phyloP scores from a whole-genome alignment of 2,329 filamentous ascomycete genomes.

The Fusarium coffeatum region DNA sequence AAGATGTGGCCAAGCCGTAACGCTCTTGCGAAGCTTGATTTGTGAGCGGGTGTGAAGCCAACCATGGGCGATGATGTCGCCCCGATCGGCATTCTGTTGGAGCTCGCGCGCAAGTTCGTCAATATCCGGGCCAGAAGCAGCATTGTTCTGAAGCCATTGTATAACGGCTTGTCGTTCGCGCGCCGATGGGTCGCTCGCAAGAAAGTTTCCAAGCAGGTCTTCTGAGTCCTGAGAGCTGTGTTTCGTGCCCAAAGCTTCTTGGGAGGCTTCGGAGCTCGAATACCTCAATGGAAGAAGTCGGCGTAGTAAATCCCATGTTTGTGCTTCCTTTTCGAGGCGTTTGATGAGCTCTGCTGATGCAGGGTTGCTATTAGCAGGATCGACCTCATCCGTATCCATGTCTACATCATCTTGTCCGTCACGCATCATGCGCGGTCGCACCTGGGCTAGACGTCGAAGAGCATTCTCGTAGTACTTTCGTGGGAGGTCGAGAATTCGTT shows the following conservation, averaged over 20 bases:
- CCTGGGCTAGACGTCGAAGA: conserved; percentile 49
- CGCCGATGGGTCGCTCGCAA: conserved; percentile 77
- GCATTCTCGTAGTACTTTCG: conserved; percentile 69
- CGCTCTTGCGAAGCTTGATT: conserved; percentile 89
- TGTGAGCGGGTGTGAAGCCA: conserved; percentile 92
- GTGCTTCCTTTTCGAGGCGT: conserved; percentile 82
- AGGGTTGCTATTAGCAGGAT: conserved; percentile 48
- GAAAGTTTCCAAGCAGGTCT: conserved; percentile 74
- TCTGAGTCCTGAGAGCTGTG: conserved; percentile 33
- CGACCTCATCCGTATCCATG: conserved; percentile 67
- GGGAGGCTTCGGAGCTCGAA: conserved; percentile 48
- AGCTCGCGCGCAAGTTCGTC: conserved; percentile 81
- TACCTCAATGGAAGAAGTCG: conserved; percentile 79
- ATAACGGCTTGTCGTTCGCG: conserved; percentile 83
- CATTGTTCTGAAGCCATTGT: conserved; percentile 86
- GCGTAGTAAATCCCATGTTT: conserved; percentile 89
- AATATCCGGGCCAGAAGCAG: conserved; percentile 76
- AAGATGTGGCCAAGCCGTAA: conserved; percentile 74
- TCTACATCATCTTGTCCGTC: conserved; percentile 60
- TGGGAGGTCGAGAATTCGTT: conserved; percentile 73
- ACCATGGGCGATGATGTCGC: conserved; percentile 85
- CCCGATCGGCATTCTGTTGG: conserved; percentile 79
- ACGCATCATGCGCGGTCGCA: conserved; percentile 46
- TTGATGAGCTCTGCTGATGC: conserved; percentile 46
- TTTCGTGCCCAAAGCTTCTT: conserved; percentile 50